phyloP scores from a whole-genome alignment of 495 filamentous ascomycete species.

The Penicillium samsonianum region DNA sequence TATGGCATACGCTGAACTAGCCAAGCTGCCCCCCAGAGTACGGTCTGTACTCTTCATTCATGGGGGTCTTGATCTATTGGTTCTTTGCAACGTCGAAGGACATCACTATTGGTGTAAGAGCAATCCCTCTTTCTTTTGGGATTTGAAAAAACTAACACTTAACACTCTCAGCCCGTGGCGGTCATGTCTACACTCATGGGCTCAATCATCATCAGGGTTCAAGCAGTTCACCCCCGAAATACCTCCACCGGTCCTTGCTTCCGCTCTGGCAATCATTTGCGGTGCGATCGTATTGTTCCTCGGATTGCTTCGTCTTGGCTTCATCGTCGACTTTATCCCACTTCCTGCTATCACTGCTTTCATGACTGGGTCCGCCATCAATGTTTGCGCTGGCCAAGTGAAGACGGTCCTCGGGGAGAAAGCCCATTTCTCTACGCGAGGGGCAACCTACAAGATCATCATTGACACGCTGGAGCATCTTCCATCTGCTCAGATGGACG shows the following conservation, averaged over 20 bases:
- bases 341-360: constrained; percentile 88
- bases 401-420: constrained; percentile 78
- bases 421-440: constrained; percentile 66
- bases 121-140: constrained; percentile 15
- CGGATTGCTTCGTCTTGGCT: constrained; percentile 76
- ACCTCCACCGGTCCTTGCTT: constrained; percentile 63
- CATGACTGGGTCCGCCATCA: constrained; percentile 97
- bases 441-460: constrained; percentile 75
- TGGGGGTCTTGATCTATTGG: constrained; percentile 93
- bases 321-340: constrained; percentile 92
- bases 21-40: constrained; percentile 72
- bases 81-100: constrained; percentile 98
- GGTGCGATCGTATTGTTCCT: constrained; percentile 77
- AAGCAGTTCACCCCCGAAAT: constrained; percentile 57
- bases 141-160: background rate
- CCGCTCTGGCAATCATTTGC: constrained; percentile 72
- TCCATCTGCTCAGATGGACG: constrained; percentile 65
- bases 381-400: constrained; percentile 81
- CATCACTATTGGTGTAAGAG: constrained; percentile 89
- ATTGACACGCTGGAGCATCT: constrained; percentile 82
- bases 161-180: constrained; percentile 71
- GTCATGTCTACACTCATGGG: constrained; percentile 89
- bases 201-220: constrained; percentile 64
- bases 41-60: constrained; percentile 92
- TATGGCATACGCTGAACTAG: constrained; percentile 91